Percentiles rank a stretch among this genome's conserved stretches.
Evolutionary conservation across 106 monocot species (phyloP).

Genomic region (Narthecium ossifragum): DNA sequence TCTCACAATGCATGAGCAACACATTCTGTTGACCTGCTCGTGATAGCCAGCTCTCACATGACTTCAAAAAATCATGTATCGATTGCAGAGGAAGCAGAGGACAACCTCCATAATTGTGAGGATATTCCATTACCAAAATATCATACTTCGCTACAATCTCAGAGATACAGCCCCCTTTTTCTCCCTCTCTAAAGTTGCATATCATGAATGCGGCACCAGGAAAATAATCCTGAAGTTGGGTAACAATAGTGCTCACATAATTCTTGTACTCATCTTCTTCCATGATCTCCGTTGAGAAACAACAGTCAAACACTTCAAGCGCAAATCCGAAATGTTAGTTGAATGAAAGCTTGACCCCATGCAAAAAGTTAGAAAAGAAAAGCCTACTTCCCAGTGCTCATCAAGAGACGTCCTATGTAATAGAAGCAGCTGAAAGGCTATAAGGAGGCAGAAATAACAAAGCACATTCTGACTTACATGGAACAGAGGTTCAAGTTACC

Average conservation of each 20-base stretch:
- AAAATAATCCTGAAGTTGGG: constrained; percentile 60
- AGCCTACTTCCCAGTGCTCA: too few species aligned
- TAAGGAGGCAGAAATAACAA: too few species aligned
- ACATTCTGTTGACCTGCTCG: constrained; percentile 62
- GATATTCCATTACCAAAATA: constrained; percentile 67
- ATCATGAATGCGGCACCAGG: constrained; percentile 79
- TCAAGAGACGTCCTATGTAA: too few species aligned
- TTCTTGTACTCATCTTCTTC: constrained; percentile 54
- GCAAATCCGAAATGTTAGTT: too few species aligned
- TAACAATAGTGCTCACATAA: constrained; percentile 62
- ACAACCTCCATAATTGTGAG: constrained; percentile 61
- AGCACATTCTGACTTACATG: too few species aligned
- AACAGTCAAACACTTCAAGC: constrained; percentile 82
- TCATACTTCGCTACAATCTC: constrained; percentile 43
- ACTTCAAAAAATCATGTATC: constrained; percentile 66
- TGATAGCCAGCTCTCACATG: constrained; percentile 73
- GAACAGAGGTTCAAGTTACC: too few species aligned
- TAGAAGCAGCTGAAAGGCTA: too few species aligned
- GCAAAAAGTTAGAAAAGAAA: too few species aligned
- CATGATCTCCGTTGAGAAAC: constrained; percentile 75
- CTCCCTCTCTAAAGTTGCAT: constrained; percentile 55
- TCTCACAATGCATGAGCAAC: constrained; percentile 91
- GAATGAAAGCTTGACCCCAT: too few species aligned
- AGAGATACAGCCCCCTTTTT: constrained; percentile 41
- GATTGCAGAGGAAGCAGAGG: constrained; percentile 82